Evolutionary conservation across 768 basidiomycete species (phyloP), one percentile per base, ranked within the genome.

Genomic region (Coprinellus micaceus): DNA sequence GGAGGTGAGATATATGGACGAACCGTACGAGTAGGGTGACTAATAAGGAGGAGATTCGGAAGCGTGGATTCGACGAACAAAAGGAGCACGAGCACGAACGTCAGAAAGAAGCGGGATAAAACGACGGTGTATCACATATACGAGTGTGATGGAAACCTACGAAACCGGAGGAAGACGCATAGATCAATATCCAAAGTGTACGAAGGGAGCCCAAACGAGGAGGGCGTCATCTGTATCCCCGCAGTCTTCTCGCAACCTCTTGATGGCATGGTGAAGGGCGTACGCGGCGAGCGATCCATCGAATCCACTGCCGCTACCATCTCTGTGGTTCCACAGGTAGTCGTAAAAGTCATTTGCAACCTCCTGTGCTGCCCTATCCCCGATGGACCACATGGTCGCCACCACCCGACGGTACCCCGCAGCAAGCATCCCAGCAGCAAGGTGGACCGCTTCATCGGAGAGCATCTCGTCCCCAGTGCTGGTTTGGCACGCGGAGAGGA

Each of bases 331-430:
- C n/a, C 7, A 25, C 53, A 56, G 24, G 28, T 57, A 10, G 21
- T 30, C 11, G 39, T 55, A 58, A 46, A 58, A 58, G 12, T 36
- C 15, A 13, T 60, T 51, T n/a, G 63, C 61, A 28, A 64, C 53
- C 6, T 28, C 37, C 26, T 54, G 51, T 15, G 59, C 63, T 29
- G 56, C 39, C 10, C 29, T 13, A 26, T 64, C 63, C 26, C 36
- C 25, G 28, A 64, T 64, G 2, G 61, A 56, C 61, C 63, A 64
- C 63, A 64, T 64, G 13, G 61, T 64, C 13, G 54, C 57, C 15
- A 62, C 57, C 13, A 60, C 58, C 3, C 61, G 52, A 22, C 58
- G 54, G 45, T 58, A 64, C 19, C 63, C 63, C 1, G 52, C 61
- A 17, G 56, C 55, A 12, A 64, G 52, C 63, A 64, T 62, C 36